phyloP scores from a whole-genome alignment of 495 filamentous ascomycete genomes.

The Tuber borchii region DNA sequence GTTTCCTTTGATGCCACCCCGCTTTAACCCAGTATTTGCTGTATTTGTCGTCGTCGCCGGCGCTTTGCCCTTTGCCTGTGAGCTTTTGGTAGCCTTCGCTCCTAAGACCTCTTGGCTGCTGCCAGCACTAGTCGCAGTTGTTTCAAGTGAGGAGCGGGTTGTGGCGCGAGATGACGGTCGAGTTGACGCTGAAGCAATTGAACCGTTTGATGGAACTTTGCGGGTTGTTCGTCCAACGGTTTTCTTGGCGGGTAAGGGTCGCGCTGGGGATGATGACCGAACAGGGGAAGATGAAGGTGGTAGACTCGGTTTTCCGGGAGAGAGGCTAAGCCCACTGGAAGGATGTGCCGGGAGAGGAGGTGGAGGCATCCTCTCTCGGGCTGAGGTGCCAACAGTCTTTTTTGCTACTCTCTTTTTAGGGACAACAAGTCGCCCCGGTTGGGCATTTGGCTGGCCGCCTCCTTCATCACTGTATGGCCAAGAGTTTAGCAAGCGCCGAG shows the following conservation, averaged over 20 bases:
- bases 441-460: slow-evolving; percentile 24
- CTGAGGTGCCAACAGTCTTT: slow-evolving; percentile 19
- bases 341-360: slow-evolving; percentile 31
- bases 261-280: slow-evolving; percentile 13
- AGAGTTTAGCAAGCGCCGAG: slow-evolving; percentile 17
- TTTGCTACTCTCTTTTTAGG: slow-evolving; percentile 29
- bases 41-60: not conserved
- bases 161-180: slow-evolving; percentile 37
- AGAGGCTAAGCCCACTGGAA: slow-evolving; percentile 18
- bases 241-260: slow-evolving; percentile 14
- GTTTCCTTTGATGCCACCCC: slow-evolving; percentile 25
- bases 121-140: slow-evolving; percentile 24
- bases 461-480: slow-evolving; percentile 28
- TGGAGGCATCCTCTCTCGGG: slow-evolving; percentile 39
- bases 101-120: slow-evolving; percentile 19
- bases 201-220: slow-evolving; percentile 24
- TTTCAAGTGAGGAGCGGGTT: slow-evolving; percentile 37
- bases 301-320: slow-evolving; percentile 31
- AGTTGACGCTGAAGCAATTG: slow-evolving; percentile 22
- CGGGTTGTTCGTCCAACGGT: slow-evolving; percentile 15
- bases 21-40: slow-evolving; percentile 24
- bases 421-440: slow-evolving; percentile 21
- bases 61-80: slow-evolving; percentile 20
- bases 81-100: slow-evolving; percentile 24
- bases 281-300: slow-evolving; percentile 20